Percentiles rank a stretch among this genome's conserved stretches.
Evolutionary conservation across 2,329 filamentous ascomycete genomes (phyloP).

Genomic region (Calonectria hongkongensis): DNA sequence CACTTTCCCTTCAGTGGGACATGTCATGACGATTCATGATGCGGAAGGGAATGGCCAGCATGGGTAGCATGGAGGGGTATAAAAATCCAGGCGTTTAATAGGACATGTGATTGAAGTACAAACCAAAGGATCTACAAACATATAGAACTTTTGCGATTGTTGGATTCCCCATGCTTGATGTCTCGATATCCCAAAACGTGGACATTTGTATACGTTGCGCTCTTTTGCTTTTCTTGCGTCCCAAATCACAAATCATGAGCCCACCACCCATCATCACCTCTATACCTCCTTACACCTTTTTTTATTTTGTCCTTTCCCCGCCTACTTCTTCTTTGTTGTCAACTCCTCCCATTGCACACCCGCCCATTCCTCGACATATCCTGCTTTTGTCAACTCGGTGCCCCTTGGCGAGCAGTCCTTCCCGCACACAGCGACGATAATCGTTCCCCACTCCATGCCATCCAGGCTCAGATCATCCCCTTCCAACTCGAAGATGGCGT

Average conservation of each 20-base stretch:
- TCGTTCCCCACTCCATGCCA: conserved; percentile 99
- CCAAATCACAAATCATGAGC: conserved; percentile 49
- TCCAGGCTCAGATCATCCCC: conserved; percentile 81
- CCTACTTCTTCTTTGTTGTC: conserved; percentile 59
- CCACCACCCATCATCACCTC: conserved; percentile 39
- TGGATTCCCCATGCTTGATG: conserved; percentile 45
- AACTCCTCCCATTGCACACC: conserved; percentile 98
- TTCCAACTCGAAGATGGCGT: conserved; percentile 92
- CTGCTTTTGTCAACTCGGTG: conserved; percentile 77
- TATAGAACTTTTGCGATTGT: conserved; percentile 56
- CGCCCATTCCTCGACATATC: conserved; percentile 96
- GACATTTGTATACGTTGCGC: conserved; percentile 22
- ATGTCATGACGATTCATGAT: conserved; percentile 58
- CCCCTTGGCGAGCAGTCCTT: conserved; percentile 82
- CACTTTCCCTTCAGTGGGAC: conserved; percentile 49
- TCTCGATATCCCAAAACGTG: conserved; percentile 35
- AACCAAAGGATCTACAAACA: conserved; percentile 57
- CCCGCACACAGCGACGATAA: conserved; percentile 90
- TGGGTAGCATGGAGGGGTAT: conserved; percentile 57
- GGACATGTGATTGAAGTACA: conserved; percentile 61
- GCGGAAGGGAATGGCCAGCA: conserved; percentile 54
- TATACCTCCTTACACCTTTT: conserved; percentile 36
- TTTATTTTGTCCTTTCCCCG: not conserved
- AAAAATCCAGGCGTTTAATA: conserved; percentile 61
- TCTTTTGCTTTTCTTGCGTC: conserved; percentile 21